These are phyloP conservation scores for Yamadazyma dendronema DNA, from an alignment of 1,139 yeast genomes.

Conservation along the genomic window DNA sequence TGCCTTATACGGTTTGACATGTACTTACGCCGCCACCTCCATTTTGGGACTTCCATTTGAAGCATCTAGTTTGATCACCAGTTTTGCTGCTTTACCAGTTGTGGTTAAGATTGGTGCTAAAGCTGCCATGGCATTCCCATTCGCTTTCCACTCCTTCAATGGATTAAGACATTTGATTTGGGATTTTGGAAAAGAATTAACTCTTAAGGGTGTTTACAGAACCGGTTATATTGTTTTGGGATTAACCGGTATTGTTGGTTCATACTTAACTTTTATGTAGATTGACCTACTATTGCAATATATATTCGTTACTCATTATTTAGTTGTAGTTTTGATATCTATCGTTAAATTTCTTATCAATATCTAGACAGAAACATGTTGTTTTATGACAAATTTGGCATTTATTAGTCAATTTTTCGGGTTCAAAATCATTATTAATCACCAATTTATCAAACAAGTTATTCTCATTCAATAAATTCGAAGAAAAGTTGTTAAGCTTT, in stretches of 20 bases:
- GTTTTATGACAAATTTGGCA: slow-evolving; percentile 11
- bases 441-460: slow-evolving; percentile 14
- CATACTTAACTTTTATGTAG: slow-evolving; percentile 50
- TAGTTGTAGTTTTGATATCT: not conserved
- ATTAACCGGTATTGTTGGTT: slow-evolving; percentile 62
- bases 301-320: slow-evolving; percentile 4
- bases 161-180: slow-evolving; percentile 92
- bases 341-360: slow-evolving; percentile 8
- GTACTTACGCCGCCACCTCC: slow-evolving; percentile 71
- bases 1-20: slow-evolving; percentile 74
- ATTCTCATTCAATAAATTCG: slow-evolving; percentile 9
- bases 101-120: slow-evolving; percentile 62
- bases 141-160: slow-evolving; percentile 80
- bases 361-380: slow-evolving; percentile 13
- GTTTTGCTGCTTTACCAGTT: slow-evolving; percentile 60
- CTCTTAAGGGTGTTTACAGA: slow-evolving; percentile 83
- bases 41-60: slow-evolving; percentile 63
- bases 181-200: slow-evolving; percentile 82
- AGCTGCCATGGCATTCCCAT: slow-evolving; percentile 74
- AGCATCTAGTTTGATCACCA: slow-evolving; percentile 55
- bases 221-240: slow-evolving; percentile 88
- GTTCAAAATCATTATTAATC: slow-evolving; percentile 7
- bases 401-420: slow-evolving; percentile 1
- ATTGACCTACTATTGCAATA: not conserved
- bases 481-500: slow-evolving; percentile 3